Percentiles rank a stretch among this genome's conserved stretches.
Conservation (phyloP, 106 monocot genomes). For the Phalaenopsis aphrodite region DNA sequence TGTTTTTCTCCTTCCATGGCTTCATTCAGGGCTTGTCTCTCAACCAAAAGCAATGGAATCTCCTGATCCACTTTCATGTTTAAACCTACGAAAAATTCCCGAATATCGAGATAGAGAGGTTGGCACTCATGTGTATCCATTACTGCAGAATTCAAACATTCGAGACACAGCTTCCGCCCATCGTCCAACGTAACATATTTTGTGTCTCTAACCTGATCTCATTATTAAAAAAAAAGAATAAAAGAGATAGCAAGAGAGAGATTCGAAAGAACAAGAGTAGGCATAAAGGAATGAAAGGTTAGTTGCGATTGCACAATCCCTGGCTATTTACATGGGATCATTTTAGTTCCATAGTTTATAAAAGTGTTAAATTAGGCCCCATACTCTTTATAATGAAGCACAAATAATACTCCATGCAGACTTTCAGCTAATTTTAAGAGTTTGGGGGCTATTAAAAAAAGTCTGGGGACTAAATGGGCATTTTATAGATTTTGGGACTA, state of each 20-base stretch:
- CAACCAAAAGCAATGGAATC: constrained; percentile 78
- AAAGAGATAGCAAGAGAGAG: neutral
- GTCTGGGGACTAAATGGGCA: too few relatives aligned
- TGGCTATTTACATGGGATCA: too few relatives aligned
- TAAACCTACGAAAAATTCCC: constrained; percentile 87
- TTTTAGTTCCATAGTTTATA: too few relatives aligned
- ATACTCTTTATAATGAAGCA: too few relatives aligned
- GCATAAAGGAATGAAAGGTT: neutral
- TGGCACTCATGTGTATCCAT: constrained; percentile 89
- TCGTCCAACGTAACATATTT: constrained; percentile 70
- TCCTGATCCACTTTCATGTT: constrained; percentile 93
- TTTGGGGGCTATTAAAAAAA: too few relatives aligned
- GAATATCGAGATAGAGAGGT: constrained; percentile 78
- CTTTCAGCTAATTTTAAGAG: too few relatives aligned
- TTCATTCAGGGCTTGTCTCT: constrained; percentile 82
- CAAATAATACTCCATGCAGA: too few relatives aligned
- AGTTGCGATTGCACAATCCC: neutral
- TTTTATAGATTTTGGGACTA: too few relatives aligned
- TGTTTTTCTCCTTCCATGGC: constrained; percentile 93
- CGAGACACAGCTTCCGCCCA: constrained; percentile 82
- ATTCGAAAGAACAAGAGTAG: neutral
- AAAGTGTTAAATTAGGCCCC: too few relatives aligned
- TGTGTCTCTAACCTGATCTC: constrained; percentile 54
- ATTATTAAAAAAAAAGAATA: neutral
- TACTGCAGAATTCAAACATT: constrained; percentile 82